A percentile compares a stretch with the other conserved stretches of the same genome.
phyloP scores from a whole-genome alignment of 2,329 filamentous ascomycete genomes.

The Tympanopsis confertula region DNA sequence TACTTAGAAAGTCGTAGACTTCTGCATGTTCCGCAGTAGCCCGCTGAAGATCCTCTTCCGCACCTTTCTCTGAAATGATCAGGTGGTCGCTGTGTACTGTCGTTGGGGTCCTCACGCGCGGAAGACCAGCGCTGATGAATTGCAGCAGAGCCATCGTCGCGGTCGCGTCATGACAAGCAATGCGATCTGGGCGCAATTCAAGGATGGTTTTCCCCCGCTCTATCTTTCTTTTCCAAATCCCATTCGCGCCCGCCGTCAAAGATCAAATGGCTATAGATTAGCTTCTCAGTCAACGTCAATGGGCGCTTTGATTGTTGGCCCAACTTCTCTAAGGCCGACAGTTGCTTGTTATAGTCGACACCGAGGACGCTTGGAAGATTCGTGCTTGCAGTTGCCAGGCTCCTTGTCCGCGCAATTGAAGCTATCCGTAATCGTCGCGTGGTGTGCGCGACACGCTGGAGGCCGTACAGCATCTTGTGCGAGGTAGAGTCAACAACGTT shows the following conservation, averaged over 20 bases:
- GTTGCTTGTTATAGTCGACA: too few relatives aligned
- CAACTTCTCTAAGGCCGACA: too few relatives aligned
- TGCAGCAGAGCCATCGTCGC: conserved; percentile 28
- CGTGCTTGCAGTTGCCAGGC: too few relatives aligned
- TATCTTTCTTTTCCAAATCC: conserved; percentile 14
- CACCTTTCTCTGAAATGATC: conserved; percentile 18
- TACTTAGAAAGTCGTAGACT: conserved; percentile 18
- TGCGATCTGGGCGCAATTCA: conserved; percentile 21
- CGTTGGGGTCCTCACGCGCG: conserved; percentile 21
- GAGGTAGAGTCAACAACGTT: too few relatives aligned
- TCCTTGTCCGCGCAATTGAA: too few relatives aligned
- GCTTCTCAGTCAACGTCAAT: conserved; percentile 23
- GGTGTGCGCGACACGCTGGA: too few relatives aligned
- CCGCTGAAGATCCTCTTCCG: conserved; percentile 12
- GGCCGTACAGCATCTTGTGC: too few relatives aligned
- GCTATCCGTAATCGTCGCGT: too few relatives aligned
- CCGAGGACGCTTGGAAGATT: too few relatives aligned
- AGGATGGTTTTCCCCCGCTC: conserved; percentile 23
- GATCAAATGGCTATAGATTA: conserved; percentile 23
- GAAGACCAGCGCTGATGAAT: conserved; percentile 26
- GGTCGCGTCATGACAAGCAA: conserved; percentile 28
- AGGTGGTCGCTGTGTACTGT: conserved; percentile 27
- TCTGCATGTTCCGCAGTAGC: conserved; percentile 13
- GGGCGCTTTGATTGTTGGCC: conserved; percentile 9
- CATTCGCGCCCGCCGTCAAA: conserved; percentile 12